Base-by-base conservation (phyloP, 352 stramenopile species). In the Phytophthora pinifolia region DNA sequence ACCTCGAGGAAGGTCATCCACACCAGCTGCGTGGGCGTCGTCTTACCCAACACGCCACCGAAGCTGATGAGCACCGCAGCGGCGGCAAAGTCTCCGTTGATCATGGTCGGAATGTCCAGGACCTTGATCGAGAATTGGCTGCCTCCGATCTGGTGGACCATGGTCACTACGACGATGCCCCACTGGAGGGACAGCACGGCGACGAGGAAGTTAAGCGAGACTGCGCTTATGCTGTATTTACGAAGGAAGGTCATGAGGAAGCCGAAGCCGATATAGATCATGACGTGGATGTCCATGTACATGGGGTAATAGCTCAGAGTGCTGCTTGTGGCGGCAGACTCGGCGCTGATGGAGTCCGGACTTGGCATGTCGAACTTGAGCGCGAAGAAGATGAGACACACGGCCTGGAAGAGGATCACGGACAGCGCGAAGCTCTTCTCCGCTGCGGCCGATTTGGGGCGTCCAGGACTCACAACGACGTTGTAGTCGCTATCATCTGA, bases 241-340 rank as follows among this genome's bases (percentile, higher is more conserved):
- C 79, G 77, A 6, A 96, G 64, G 60, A 92, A 96, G 6, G 83
- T 90, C 86, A 96, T 96, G 37, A 96, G 67, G 47, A 92, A 94
- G 52, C 82, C 86, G 52, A 96, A 96, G 55, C 86, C 86, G 30
- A 96, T 65, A 51, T 89, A 89, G 54, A 96, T 86, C 86, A 96
- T 96, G 27, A 88, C 75, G 55, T 89, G 74, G 42, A 91, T 73
- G 48, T 90, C 77, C 75, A 88, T 86, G 67, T 75, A 90, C 74
- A 88, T 83, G 48, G 70, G 17, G 60, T 86, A 83, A 45, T 57
- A 59, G 18, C 34, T 46, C 56, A 53, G 38, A 30, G 29, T 25
- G 25, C 30, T 46, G 3, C 30, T 45, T 3, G 54, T 45, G 14
- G 20, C 20, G 20, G 20, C 20, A 25, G 20, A 25, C 20, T 35